Base-by-base conservation (phyloP, 2,329 filamentous ascomycete species). In the Penicillium hordei region DNA sequence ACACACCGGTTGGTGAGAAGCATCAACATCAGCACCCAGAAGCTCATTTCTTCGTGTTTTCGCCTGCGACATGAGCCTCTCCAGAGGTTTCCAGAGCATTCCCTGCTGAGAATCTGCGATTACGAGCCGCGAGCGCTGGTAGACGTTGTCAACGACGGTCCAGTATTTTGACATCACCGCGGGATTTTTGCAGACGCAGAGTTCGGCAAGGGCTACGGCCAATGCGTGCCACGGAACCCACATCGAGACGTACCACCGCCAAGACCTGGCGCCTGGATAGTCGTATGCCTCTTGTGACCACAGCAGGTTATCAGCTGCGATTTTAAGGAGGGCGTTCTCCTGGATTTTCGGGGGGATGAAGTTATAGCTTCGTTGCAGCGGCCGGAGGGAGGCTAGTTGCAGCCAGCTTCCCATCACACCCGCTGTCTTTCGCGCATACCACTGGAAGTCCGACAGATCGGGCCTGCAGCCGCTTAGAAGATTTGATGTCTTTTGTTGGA, bases 221-320 rank as follows among this genome's bases (percentile, higher is more conserved):
- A 73, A 62, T 2, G 62, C 67, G 40, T 73, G 71, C 71, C 71
- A 73, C 0, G 70, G 71, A 23, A 70, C 66, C 62, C 70, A 73
- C 23, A 71, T 48, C 5, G 60, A 61, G 3, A 61, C 63, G 27
- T 68, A 65, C 70, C 70, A 73, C n/a, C 50, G 57, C 68, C 68
- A 73, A 4, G 60, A 50, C 8, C 48, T 23, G 17, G 58, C 59
- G 5, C 60, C 60, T 8, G 65, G 67, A 42, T 73, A 63, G 23
- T 36, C 56, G 39, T 61, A 60, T n/a, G 62, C 48, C 31, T 65
- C 57, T 8, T 67, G 59, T 2, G 62, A 40, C n/a, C 51, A 60
- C 17, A 62, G 51, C 8, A 73, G 60, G 17, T 70, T 63, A 34
- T 67, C 61, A 2, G 65, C 65, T 3, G 70, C 66, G 23, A 72